These are phyloP conservation scores for Elongisporangium undulatum DNA, from an alignment of 352 stramenopile species.

Conservation along the genomic window DNA sequence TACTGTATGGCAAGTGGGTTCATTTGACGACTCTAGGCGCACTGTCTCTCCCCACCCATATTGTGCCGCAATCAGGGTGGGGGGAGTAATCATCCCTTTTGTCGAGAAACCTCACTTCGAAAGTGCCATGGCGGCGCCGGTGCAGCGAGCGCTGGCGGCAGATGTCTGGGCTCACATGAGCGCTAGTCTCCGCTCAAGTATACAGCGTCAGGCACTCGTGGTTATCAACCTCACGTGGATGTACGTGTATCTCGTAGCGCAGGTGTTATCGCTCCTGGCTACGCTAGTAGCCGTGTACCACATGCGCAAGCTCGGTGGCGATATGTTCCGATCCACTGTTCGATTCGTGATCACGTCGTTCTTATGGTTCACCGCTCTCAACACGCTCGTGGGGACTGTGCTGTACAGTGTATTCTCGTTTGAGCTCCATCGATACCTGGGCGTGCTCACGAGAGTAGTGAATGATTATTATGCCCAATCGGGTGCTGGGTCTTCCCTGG, in stretches of 20 bases:
- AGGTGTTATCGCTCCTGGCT: conserved; percentile 51
- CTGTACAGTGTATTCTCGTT: conserved; percentile 56
- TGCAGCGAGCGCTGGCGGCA: neutral
- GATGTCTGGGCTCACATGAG: neutral
- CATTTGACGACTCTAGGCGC: neutral
- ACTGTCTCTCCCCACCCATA: neutral
- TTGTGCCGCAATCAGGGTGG: neutral
- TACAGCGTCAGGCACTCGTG: neutral
- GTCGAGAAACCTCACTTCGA: neutral
- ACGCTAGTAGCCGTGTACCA: conserved; percentile 53
- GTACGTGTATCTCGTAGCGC: conserved; percentile 45
- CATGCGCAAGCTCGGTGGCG: conserved; percentile 56
- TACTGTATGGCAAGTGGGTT: no score
- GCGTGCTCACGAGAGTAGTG: neutral
- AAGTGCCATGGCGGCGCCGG: neutral
- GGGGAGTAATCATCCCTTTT: neutral
- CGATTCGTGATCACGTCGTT: conserved; percentile 68
- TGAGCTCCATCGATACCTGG: conserved; percentile 14
- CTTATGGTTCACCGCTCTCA: conserved; percentile 42
- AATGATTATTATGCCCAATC: conserved; percentile 11
- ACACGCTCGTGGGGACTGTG: conserved; percentile 37
- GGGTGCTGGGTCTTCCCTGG: conserved; percentile 2
- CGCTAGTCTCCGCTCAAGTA: neutral
- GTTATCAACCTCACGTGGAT: conserved; percentile 43
- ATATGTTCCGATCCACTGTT: conserved; percentile 62